Conservation (phyloP, 202 grass and related monocot species). For the Zizania palustris region DNA sequence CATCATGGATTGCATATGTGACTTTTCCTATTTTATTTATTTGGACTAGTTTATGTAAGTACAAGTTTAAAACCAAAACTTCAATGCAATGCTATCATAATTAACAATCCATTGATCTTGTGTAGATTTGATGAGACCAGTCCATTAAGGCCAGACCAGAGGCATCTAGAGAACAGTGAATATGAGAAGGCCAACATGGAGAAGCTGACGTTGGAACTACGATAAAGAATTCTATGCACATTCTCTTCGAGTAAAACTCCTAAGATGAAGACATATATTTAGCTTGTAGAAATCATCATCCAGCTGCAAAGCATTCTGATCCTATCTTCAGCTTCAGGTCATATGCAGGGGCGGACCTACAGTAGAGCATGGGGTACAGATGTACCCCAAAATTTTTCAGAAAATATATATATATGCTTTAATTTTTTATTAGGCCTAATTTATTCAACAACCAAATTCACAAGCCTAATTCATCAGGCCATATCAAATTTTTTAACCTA, state of each 20-base stretch:
- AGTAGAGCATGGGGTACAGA: no score
- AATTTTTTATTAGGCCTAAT: no score
- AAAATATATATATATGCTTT: no score
- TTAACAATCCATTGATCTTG: slow-evolving; percentile 24
- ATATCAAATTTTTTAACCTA: no score
- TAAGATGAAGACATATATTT: not conserved
- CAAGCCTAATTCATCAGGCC: no score
- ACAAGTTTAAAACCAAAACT: not conserved
- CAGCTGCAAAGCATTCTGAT: not conserved
- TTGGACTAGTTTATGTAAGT: no score
- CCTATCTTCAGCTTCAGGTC: no score
- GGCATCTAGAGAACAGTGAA: slow-evolving; percentile 85
- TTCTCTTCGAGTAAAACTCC: not conserved
- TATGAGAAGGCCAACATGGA: slow-evolving; percentile 83
- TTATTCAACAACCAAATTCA: no score
- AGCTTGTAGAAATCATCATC: not conserved
- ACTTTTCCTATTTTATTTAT: no score
- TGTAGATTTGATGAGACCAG: slow-evolving; percentile 2
- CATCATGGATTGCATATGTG: no score
- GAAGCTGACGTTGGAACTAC: slow-evolving; percentile 75
- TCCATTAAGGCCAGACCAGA: slow-evolving; percentile 71
- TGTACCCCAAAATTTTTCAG: no score
- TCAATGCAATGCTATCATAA: slow-evolving; percentile 15
- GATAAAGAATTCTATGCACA: slow-evolving; percentile 73
- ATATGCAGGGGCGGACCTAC: no score